Evolutionary conservation across 2,329 filamentous ascomycete genomes (phyloP), one percentile per base, ranked within the genome.

Genomic region (Pseudocercospora fijiensis): DNA sequence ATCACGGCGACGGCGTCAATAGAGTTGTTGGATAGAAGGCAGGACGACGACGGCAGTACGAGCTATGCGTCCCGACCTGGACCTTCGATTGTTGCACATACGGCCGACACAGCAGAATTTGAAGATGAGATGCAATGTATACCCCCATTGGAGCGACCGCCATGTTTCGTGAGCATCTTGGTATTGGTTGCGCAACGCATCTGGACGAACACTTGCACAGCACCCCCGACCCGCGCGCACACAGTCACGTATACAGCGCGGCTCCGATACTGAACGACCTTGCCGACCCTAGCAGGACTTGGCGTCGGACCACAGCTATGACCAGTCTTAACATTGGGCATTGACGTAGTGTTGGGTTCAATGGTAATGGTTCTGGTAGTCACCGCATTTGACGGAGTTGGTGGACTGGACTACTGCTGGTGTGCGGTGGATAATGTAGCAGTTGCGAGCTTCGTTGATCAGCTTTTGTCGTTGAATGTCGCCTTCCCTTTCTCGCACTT

Each of bases 271-370:
- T 33, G 52, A 37, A 37, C 13, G n/a, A 56, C 9, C 22, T 20
- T 28, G 22, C 53, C 52, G 53, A 41, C 53, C 24, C 30, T 22
- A 58, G 58, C 52, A 57, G 62, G 43, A 52, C 53, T 55, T 53
- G 62, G 55, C 24, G 33, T 57, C 56, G 62, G 53, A 58, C 37
- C 60, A 60, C 27, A 24, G 33, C 18, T 27, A 61, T 43, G 49
- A 57, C 58, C 53, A 56, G 53, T 56, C 53, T 56, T 56, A 41
- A 30, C 28, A 9, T 58, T 49, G 61, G 55, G 27, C 60, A 64
- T 53, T 51, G 45, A 45, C 28, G 20, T 64, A 61, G 58, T 53
- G 62, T 30, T 47, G 62, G 62, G 30, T 56, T 26, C n/a, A n/a
- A n/a, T n/a, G n/a, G 53, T 64, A 57, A 64, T 64, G 62, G 55